Evolutionary conservation across 441 rosid genomes (phyloP).

Genomic region (Jatropha multifida): DNA sequence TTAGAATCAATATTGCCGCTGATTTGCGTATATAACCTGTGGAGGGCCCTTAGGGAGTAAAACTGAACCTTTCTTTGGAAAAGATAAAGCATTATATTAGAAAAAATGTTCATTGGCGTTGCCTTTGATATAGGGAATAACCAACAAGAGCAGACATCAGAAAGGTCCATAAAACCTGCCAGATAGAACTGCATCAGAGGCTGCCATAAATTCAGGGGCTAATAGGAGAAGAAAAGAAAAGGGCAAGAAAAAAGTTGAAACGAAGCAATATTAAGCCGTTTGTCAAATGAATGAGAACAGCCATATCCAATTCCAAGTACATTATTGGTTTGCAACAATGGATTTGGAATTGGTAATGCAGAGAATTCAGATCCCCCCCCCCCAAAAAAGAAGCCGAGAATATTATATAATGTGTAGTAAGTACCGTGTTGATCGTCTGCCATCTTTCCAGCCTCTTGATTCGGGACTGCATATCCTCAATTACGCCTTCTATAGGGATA

Average conservation of each 20-base stretch:
- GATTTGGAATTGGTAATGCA: too few relatives aligned
- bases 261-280: not conserved
- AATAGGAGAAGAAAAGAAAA: not conserved
- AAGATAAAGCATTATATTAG: not conserved
- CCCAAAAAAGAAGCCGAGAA: not conserved
- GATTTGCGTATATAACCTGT: not conserved
- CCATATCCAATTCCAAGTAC: too few relatives aligned
- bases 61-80: not conserved
- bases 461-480: constrained; percentile 90
- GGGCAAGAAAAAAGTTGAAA: not conserved
- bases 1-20: constrained; percentile 10
- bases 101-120: constrained; percentile 46
- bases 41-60: not conserved
- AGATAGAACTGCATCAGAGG: constrained; percentile 2
- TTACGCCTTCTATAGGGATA: constrained; percentile 59
- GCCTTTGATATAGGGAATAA: constrained; percentile 93
- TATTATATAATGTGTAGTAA: not conserved
- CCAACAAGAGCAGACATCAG: constrained; percentile 97
- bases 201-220: not conserved
- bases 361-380: too few relatives aligned
- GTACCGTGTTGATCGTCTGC: constrained; percentile 92
- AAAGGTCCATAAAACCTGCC: constrained; percentile 95
- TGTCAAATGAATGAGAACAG: not conserved
- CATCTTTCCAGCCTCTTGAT: constrained; percentile 92
- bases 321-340: too few relatives aligned